These are phyloP conservation scores for Alternaria ethzedia DNA, from an alignment of 2,329 filamentous ascomycete genomes.

Conservation along the genomic window DNA sequence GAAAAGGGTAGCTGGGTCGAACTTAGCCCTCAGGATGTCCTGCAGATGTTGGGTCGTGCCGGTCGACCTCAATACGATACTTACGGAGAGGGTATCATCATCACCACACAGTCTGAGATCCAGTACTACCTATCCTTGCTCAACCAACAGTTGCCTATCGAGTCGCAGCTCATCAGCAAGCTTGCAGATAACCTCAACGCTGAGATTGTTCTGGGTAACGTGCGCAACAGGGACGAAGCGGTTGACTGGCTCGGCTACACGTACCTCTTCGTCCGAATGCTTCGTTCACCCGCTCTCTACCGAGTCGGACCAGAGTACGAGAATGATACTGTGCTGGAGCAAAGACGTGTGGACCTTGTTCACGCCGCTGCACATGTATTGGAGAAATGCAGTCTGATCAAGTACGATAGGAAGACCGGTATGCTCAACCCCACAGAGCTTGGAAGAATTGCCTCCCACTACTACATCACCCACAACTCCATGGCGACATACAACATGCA, in stretches of 20 bases:
- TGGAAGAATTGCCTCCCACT: slow-evolving; percentile 94
- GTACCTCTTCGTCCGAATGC: slow-evolving; percentile 97
- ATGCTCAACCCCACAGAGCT: slow-evolving; percentile 90
- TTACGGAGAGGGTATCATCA: slow-evolving; percentile 98
- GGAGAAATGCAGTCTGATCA: slow-evolving; percentile 86
- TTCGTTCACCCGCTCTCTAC: slow-evolving; percentile 91
- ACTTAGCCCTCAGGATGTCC: slow-evolving; percentile 92
- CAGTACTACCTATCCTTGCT: slow-evolving; percentile 96
- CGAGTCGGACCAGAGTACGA: slow-evolving; percentile 96
- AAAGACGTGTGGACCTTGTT: slow-evolving; percentile 96
- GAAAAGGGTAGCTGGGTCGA: slow-evolving; percentile 99
- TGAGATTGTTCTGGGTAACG: slow-evolving; percentile 92
- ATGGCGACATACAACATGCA: slow-evolving; percentile 98
- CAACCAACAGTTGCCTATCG: slow-evolving; percentile 96
- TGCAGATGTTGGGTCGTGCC: slow-evolving; percentile 98
- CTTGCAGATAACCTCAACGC: slow-evolving; percentile 96
- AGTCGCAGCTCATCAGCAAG: slow-evolving; percentile 92
- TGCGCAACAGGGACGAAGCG: slow-evolving; percentile 88
- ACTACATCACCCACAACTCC: slow-evolving; percentile 95
- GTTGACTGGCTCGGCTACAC: slow-evolving; percentile 99
- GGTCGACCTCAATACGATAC: slow-evolving; percentile 96
- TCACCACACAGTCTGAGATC: slow-evolving; percentile 92
- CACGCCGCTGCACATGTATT: slow-evolving; percentile 90
- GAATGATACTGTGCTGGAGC: slow-evolving; percentile 87
- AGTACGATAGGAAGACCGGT: slow-evolving; percentile 94